These are phyloP conservation scores for Hanseniaspora thailandica DNA, from an alignment of 805 yeast species.

Conservation along the genomic window DNA sequence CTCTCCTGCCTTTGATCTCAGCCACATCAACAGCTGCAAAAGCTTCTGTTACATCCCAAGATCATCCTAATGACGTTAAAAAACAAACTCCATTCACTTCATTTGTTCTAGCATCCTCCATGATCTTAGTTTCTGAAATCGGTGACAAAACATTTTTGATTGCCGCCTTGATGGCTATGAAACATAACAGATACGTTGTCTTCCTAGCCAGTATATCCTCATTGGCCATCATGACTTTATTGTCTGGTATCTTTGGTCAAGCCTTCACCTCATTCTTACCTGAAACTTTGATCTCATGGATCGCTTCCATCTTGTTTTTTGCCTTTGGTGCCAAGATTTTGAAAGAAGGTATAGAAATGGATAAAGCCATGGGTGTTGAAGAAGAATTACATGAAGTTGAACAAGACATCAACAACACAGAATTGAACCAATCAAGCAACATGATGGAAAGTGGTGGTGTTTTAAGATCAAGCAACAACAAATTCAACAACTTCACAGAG, in stretches of 20 bases:
- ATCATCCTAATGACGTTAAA: neutral
- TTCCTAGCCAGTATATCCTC: conserved; percentile 80
- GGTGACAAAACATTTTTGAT: conserved; percentile 96
- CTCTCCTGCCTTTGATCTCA: neutral
- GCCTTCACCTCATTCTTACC: conserved; percentile 77
- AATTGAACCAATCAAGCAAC: conserved; percentile 40
- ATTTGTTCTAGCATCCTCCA: conserved; percentile 68
- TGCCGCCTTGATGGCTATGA: conserved; percentile 98
- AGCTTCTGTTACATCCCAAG: neutral
- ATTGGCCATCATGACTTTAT: conserved; percentile 76
- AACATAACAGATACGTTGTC: conserved; percentile 70
- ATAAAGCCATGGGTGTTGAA: conserved; percentile 73
- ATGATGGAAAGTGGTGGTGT: conserved; percentile 48
- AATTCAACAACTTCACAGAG: conserved; percentile 17
- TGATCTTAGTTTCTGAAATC: conserved; percentile 91
- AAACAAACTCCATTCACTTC: conserved; percentile 28
- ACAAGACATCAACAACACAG: conserved; percentile 67
- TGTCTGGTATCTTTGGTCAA: conserved; percentile 86
- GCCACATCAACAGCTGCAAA: neutral
- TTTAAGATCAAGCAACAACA: conserved; percentile 13
- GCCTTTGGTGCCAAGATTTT: conserved; percentile 70
- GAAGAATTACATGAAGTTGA: conserved; percentile 96
- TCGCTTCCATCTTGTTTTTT: conserved; percentile 71
- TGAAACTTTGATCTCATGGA: conserved; percentile 61
- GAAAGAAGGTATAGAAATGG: conserved; percentile 72